Evolutionary conservation across 768 basidiomycete species (phyloP).

Genomic region (Tylopilus rubrobrunneus): DNA sequence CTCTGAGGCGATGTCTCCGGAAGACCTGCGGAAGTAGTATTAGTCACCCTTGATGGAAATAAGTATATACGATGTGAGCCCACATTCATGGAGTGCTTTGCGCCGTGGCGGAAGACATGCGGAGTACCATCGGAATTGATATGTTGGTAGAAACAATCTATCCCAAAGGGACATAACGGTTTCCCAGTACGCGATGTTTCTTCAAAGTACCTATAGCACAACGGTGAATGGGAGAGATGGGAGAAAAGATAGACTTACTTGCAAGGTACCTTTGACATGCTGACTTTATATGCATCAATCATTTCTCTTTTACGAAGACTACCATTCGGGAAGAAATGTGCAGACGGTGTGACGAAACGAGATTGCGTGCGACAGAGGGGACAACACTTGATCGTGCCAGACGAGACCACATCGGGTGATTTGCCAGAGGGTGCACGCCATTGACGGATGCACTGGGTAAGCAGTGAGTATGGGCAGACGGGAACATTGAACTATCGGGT

Average conservation of each 20-base stretch:
- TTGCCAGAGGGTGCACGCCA: slow-evolving; percentile 68
- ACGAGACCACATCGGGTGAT: slow-evolving; percentile 45
- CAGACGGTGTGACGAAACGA: slow-evolving; percentile 70
- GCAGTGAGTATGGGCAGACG: slow-evolving; percentile 4
- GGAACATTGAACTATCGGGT: slow-evolving; percentile 10
- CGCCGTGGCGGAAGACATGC: slow-evolving; percentile 52
- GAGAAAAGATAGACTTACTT: slow-evolving; percentile 37
- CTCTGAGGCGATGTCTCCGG: slow-evolving; percentile 21
- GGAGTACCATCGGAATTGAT: slow-evolving; percentile 61
- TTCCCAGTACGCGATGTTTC: slow-evolving; percentile 40
- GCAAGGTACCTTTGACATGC: slow-evolving; percentile 70
- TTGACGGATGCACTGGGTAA: slow-evolving; percentile 64
- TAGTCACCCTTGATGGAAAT: slow-evolving; percentile 16
- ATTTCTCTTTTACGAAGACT: slow-evolving; percentile 48
- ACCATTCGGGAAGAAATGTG: slow-evolving; percentile 56
- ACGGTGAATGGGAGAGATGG: background rate
- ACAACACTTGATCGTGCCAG: slow-evolving; percentile 69
- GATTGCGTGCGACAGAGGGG: slow-evolving; percentile 71
- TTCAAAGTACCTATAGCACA: slow-evolving; percentile 53
- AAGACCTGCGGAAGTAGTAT: slow-evolving; percentile 19
- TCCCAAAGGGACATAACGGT: slow-evolving; percentile 73
- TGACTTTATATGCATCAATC: slow-evolving; percentile 61
- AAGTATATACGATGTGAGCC: slow-evolving; percentile 34
- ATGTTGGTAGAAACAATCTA: slow-evolving; percentile 81
- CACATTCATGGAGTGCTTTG: slow-evolving; percentile 52